Conservation (phyloP, 495 filamentous ascomycete species). For the Aspergillus funiculosus region DNA sequence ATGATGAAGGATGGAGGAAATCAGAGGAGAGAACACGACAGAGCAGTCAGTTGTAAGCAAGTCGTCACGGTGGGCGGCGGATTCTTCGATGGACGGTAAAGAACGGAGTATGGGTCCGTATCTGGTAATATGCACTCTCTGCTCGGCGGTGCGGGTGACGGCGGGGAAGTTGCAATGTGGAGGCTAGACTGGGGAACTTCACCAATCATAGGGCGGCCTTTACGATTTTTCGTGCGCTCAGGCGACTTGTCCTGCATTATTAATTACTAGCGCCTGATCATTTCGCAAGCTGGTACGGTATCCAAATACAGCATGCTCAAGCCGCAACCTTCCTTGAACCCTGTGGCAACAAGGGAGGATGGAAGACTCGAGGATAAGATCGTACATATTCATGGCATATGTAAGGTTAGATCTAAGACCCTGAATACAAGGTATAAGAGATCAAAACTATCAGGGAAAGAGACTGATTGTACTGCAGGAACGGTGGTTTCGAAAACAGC, state of each 20-base stretch:
- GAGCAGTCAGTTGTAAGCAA: too few relatives aligned
- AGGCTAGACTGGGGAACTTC: background rate
- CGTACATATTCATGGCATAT: too few relatives aligned
- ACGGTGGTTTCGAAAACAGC: too few relatives aligned
- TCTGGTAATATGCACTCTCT: slow-evolving; percentile 6
- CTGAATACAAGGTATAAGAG: too few relatives aligned
- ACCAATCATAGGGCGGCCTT: background rate
- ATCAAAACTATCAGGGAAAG: too few relatives aligned
- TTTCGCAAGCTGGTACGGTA: too few relatives aligned
- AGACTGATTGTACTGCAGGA: too few relatives aligned
- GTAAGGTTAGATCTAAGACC: too few relatives aligned
- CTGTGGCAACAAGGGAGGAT: too few relatives aligned
- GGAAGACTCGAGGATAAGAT: too few relatives aligned
- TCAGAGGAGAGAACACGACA: background rate
- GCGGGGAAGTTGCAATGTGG: slow-evolving; percentile 14
- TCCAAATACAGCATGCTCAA: background rate
- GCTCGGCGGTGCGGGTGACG: slow-evolving; percentile 11
- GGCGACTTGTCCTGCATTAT: slow-evolving; percentile 1
- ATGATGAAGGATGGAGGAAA: background rate
- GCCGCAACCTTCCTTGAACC: too few relatives aligned
- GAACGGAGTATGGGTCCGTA: slow-evolving; percentile 2
- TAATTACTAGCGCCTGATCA: slow-evolving; percentile 8
- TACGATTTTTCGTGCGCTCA: slow-evolving; percentile 11
- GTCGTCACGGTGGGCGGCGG: background rate
- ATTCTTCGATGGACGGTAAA: background rate